These are phyloP conservation scores for Grosmannia clavigera DNA, from an alignment of 2,329 filamentous ascomycete genomes.

Conservation along the genomic window DNA sequence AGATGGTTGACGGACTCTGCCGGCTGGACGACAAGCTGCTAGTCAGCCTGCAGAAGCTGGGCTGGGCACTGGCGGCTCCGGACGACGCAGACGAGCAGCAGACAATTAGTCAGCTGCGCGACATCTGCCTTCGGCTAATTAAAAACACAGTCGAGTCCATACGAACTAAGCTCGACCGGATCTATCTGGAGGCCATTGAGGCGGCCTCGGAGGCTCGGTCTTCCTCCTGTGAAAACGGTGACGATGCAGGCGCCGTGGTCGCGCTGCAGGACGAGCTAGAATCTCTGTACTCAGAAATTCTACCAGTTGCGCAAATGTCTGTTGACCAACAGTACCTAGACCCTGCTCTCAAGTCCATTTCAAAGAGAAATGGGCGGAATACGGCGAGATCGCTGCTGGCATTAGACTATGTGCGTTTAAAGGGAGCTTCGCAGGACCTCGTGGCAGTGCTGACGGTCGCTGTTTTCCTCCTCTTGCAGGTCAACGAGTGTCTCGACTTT, in stretches of 20 bases:
- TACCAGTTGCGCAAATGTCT: slow-evolving; percentile 59
- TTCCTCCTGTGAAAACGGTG: slow-evolving; percentile 15
- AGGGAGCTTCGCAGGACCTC: neutral
- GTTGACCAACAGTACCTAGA: slow-evolving; percentile 54
- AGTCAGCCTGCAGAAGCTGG: slow-evolving; percentile 52
- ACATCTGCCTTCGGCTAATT: slow-evolving; percentile 43
- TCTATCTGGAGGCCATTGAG: slow-evolving; percentile 37
- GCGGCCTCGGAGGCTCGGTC: slow-evolving; percentile 10
- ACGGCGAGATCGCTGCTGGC: slow-evolving; percentile 33
- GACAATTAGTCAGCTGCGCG: slow-evolving; percentile 45
- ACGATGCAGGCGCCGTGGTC: slow-evolving; percentile 26
- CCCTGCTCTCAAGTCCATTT: slow-evolving; percentile 39
- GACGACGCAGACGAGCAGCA: slow-evolving; percentile 28
- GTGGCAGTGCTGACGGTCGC: slow-evolving; percentile 12
- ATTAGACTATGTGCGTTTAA: slow-evolving; percentile 34
- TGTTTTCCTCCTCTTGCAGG: slow-evolving; percentile 20
- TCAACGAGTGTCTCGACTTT: slow-evolving; percentile 38
- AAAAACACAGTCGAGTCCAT: slow-evolving; percentile 44
- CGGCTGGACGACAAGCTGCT: slow-evolving; percentile 54
- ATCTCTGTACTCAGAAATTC: slow-evolving; percentile 56
- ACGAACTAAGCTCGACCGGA: slow-evolving; percentile 40
- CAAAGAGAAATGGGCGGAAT: slow-evolving; percentile 29
- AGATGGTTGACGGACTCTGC: slow-evolving; percentile 36
- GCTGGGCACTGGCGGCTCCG: slow-evolving; percentile 44
- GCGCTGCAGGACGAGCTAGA: slow-evolving; percentile 53